Evolutionary conservation across 2,329 filamentous ascomycete genomes (phyloP).

Genomic region (Paracorniculantispora psalliotae): DNA sequence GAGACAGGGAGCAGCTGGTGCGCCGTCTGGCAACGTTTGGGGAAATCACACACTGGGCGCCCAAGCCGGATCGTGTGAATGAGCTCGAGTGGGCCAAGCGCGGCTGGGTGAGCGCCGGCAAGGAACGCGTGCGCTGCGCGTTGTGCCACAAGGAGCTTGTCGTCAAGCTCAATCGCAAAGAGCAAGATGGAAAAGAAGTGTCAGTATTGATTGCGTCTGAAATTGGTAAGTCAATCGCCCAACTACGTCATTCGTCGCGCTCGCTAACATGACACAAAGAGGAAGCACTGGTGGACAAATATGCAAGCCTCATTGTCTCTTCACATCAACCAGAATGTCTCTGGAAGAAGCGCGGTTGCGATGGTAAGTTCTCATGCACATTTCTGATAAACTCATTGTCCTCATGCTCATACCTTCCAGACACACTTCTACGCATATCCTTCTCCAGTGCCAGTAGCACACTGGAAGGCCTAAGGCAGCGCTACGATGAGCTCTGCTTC

Average conservation of each 20-base stretch:
- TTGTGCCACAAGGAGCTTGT: conserved; percentile 81
- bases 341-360: conserved; percentile 84
- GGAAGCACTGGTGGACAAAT: conserved; percentile 69
- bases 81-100: conserved; percentile 94
- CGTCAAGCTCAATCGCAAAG: conserved; percentile 66
- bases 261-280: conserved; percentile 32
- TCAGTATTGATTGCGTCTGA: conserved; percentile 53
- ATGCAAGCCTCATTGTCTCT: conserved; percentile 64
- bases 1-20: conserved; percentile 78
- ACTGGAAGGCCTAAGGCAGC: conserved; percentile 52
- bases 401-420: conserved; percentile 28
- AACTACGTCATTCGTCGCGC: too few species aligned
- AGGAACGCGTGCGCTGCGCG: conserved; percentile 79
- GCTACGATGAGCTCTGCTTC: conserved; percentile 59
- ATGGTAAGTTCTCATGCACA: conserved; percentile 52
- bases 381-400: too few species aligned
- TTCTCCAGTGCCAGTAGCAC: conserved; percentile 58
- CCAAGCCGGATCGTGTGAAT: conserved; percentile 78
- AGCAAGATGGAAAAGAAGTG: conserved; percentile 50
- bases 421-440: conserved; percentile 56
- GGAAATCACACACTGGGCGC: conserved; percentile 88
- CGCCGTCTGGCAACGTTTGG: conserved; percentile 80
- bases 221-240: conserved; percentile 37
- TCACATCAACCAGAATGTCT: conserved; percentile 78
- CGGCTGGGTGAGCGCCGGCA: conserved; percentile 81